These are phyloP conservation scores for Parasarocladium wereldwijsianum DNA, from an alignment of 2,329 filamentous ascomycete genomes.

Conservation along the genomic window DNA sequence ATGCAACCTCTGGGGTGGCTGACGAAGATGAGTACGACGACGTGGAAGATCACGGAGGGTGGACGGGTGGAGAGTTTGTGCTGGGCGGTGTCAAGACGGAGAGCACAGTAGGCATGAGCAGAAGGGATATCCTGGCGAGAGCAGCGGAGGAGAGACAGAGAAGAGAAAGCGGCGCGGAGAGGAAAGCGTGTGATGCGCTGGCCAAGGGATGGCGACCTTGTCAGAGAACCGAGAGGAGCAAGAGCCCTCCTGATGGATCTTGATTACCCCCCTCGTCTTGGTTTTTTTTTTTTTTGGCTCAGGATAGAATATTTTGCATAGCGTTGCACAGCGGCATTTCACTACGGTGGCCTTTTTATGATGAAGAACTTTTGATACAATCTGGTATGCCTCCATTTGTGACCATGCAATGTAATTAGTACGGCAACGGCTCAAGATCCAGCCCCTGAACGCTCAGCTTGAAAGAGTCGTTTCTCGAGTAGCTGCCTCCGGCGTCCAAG, in stretches of 20 bases:
- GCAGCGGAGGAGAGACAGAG: constrained; percentile 21
- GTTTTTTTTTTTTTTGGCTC: too few species aligned
- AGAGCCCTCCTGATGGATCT: too few species aligned
- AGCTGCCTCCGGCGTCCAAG: constrained; percentile 72
- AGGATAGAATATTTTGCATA: too few species aligned
- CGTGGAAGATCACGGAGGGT: constrained; percentile 55
- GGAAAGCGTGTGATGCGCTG: constrained; percentile 14
- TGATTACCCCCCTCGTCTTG: too few species aligned
- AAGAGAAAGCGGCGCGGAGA: constrained; percentile 17
- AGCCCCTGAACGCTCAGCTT: constrained; percentile 43
- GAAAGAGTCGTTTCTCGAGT: constrained; percentile 58
- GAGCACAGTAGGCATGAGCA: constrained; percentile 34
- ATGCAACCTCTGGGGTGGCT: constrained; percentile 32
- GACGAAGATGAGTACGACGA: constrained; percentile 35
- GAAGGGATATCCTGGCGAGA: constrained; percentile 59
- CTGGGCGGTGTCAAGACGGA: constrained; percentile 42
- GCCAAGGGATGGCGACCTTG: constrained; percentile 16
- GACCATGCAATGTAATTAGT: too few species aligned
- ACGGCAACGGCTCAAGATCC: constrained; percentile 42
- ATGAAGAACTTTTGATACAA: too few species aligned
- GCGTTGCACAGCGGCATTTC: too few species aligned
- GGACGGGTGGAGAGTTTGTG: constrained; percentile 68
- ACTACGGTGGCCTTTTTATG: too few species aligned
- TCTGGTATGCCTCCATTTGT: too few species aligned
- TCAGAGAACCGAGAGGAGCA: constrained; percentile 10